Evolutionary conservation across 1,139 yeast genomes (phyloP).

Genomic region (Kurtzmaniella quercitrusa): DNA sequence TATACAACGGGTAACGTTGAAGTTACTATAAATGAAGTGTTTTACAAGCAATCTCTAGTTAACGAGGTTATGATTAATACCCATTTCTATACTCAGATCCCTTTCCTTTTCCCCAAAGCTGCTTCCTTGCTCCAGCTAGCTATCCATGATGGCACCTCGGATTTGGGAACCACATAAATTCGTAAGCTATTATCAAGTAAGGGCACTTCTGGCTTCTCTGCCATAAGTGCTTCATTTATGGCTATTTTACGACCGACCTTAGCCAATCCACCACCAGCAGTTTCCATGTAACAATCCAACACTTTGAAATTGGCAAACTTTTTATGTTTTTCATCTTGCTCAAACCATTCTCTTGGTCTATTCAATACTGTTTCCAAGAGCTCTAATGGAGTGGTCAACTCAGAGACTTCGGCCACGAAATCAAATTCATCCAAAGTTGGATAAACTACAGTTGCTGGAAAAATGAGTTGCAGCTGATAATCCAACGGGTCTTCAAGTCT

Average conservation of each 20-base stretch:
- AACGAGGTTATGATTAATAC: too few relatives aligned
- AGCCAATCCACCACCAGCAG: conserved; percentile 76
- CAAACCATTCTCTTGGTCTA: conserved; percentile 71
- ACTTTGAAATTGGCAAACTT: conserved; percentile 51
- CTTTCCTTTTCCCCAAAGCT: conserved; percentile 42
- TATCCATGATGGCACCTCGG: conserved; percentile 62
- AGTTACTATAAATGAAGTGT: not conserved
- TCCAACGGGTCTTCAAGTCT: conserved; percentile 68
- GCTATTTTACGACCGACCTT: conserved; percentile 79
- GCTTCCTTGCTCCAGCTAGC: conserved; percentile 61
- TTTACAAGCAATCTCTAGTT: too few relatives aligned
- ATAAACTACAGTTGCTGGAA: conserved; percentile 78
- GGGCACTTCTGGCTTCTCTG: conserved; percentile 65
- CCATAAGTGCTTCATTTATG: conserved; percentile 59
- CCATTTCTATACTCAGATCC: not conserved
- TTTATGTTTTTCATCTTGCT: conserved; percentile 50
- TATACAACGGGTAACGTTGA: not conserved
- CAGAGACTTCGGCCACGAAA: conserved; percentile 70
- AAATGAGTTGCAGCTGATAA: conserved; percentile 69
- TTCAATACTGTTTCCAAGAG: conserved; percentile 52
- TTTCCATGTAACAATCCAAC: conserved; percentile 77
- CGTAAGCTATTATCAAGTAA: conserved; percentile 72
- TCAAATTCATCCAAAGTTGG: conserved; percentile 87
- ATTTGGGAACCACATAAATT: conserved; percentile 76
- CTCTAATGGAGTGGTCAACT: conserved; percentile 59